Conservation (phyloP, 805 yeast species). For the Kodamaea sagamina region DNA sequence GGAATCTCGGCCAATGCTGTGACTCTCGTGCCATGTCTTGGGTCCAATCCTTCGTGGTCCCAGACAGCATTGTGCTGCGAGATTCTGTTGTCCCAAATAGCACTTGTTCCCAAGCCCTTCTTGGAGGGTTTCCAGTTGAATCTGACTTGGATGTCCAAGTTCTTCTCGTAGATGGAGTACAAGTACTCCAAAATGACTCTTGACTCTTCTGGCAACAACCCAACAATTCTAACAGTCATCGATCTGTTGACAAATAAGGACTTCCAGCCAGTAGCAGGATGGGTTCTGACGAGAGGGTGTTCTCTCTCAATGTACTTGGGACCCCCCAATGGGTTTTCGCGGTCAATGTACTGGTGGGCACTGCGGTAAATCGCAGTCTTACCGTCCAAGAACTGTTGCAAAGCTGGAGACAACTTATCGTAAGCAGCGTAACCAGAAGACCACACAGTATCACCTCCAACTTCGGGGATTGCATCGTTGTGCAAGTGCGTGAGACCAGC, state of each 20-base stretch:
- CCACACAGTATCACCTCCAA: conserved; percentile 61
- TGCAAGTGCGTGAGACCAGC: conserved; percentile 43
- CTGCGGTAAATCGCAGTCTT: conserved; percentile 48
- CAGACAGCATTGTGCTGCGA: conserved; percentile 54
- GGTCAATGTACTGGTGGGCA: conserved; percentile 40
- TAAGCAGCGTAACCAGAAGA: conserved; percentile 58
- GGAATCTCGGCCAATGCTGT: conserved; percentile 58
- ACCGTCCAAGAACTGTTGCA: conserved; percentile 54
- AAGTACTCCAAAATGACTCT: conserved; percentile 18
- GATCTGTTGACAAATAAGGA: conserved; percentile 32
- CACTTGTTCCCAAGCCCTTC: conserved; percentile 32
- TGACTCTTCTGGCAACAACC: conserved; percentile 30
- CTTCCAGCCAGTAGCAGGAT: conserved; percentile 38
- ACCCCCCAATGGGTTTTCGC: conserved; percentile 35
- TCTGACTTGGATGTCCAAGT: conserved; percentile 22
- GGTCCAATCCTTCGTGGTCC: conserved; percentile 48
- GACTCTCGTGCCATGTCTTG: conserved; percentile 52
- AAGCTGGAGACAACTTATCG: conserved; percentile 54
- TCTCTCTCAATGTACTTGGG: conserved; percentile 30
- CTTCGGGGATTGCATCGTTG: conserved; percentile 35
- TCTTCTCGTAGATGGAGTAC: conserved; percentile 17
- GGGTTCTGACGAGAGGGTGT: conserved; percentile 34
- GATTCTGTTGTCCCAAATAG: conserved; percentile 62
- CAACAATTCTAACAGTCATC: conserved; percentile 33
- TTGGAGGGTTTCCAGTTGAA: conserved; percentile 22